Conservation (phyloP, 768 basidiomycete genomes). For the Cubamyces lactineus region DNA sequence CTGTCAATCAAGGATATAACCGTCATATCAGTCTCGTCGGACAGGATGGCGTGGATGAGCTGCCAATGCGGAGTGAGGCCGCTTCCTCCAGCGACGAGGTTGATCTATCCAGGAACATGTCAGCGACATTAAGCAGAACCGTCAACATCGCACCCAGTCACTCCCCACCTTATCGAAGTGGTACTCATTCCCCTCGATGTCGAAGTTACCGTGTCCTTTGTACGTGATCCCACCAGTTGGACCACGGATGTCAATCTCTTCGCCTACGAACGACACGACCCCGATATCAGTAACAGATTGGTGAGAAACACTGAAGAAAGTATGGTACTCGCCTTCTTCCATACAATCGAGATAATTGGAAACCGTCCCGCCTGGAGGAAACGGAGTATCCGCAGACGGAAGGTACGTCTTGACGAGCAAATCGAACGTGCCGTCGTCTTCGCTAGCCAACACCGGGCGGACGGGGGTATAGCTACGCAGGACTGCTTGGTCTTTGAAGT, state of each 20-base stretch:
- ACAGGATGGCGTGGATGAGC: slow-evolving; percentile 30
- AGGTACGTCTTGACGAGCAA: slow-evolving; percentile 32
- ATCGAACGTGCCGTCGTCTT: slow-evolving; percentile 31
- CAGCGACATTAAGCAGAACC: background rate
- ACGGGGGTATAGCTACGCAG: slow-evolving; percentile 29
- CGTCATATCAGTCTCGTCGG: slow-evolving; percentile 23
- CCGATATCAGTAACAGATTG: background rate
- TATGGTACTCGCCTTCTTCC: slow-evolving; percentile 14
- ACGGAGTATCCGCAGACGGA: slow-evolving; percentile 19
- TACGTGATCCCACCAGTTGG: slow-evolving; percentile 29
- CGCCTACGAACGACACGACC: slow-evolving; percentile 9
- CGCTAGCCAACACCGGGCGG: slow-evolving; percentile 25
- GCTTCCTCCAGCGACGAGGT: slow-evolving; percentile 30
- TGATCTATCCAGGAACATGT: slow-evolving; percentile 19
- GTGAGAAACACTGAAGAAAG: too few species aligned
- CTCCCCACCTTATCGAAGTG: slow-evolving; percentile 26
- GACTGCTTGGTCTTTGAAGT: slow-evolving; percentile 30
- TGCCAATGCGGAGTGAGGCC: slow-evolving; percentile 33
- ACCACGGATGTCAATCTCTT: slow-evolving; percentile 30
- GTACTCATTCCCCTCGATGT: slow-evolving; percentile 25
- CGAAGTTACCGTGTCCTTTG: slow-evolving; percentile 24
- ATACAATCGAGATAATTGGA: slow-evolving; percentile 32
- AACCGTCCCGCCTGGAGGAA: slow-evolving; percentile 29
- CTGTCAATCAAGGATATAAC: slow-evolving; percentile 27
- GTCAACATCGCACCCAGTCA: background rate